Evolutionary conservation across 2,329 filamentous ascomycete genomes (phyloP).

Genomic region (Didymella sp.): DNA sequence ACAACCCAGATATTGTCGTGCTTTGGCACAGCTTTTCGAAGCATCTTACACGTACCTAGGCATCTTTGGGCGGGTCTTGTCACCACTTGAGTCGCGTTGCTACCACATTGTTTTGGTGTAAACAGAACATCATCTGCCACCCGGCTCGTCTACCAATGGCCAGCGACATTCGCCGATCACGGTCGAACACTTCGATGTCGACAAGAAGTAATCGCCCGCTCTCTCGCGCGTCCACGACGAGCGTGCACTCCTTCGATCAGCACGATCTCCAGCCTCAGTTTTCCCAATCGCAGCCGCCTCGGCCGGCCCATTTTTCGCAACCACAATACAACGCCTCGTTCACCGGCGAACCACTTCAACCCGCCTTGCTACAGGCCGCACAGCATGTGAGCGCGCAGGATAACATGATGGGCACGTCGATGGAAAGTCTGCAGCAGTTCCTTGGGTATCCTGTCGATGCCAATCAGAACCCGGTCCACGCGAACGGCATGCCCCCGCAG

Average conservation of each 20-base stretch:
- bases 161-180: constrained; percentile 51
- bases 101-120: constrained; percentile 45
- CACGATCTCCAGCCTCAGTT: constrained; percentile 36
- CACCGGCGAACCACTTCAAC: constrained; percentile 39
- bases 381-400: constrained; percentile 48
- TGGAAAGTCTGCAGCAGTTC: constrained; percentile 46
- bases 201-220: constrained; percentile 54
- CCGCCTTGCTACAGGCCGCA: constrained; percentile 45
- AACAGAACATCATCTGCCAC: constrained; percentile 33
- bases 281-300: constrained; percentile 26
- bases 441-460: constrained; percentile 38
- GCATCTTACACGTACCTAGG: background rate
- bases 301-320: constrained; percentile 27
- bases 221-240: constrained; percentile 59
- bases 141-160: constrained; percentile 40
- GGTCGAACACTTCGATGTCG: constrained; percentile 56
- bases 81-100: constrained; percentile 21
- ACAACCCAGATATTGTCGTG: constrained; percentile 25
- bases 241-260: constrained; percentile 52
- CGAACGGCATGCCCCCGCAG: constrained; percentile 33
- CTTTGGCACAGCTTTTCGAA: background rate
- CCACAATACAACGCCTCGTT: constrained; percentile 41
- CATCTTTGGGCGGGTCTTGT: background rate
- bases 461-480: constrained; percentile 23
- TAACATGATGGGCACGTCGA: constrained; percentile 36